Conservation (phyloP, 164 flowering plant species). For the Brasenia schreberi region DNA sequence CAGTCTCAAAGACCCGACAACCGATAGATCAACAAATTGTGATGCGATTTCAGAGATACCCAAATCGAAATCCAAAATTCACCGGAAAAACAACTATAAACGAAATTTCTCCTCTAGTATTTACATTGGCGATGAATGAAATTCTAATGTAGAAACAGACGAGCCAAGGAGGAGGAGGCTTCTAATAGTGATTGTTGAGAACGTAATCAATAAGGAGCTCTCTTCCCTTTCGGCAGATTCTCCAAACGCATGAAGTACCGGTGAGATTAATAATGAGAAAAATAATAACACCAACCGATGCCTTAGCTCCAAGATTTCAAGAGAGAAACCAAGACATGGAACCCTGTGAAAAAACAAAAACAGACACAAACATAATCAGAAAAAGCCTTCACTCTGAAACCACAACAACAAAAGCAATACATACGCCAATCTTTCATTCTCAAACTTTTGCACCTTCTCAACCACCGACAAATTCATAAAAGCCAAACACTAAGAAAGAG, state of each 20-base stretch:
- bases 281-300: conserved; percentile 7
- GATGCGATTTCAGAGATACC: neutral
- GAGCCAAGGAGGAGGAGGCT: neutral
- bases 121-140: conserved; percentile 11
- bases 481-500: too few relatives aligned
- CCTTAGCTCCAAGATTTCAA: neutral
- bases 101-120: neutral
- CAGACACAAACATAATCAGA: too few relatives aligned
- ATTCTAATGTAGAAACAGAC: neutral
- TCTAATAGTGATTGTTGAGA: conserved; percentile 22
- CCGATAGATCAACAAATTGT: neutral
- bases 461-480: too few relatives aligned
- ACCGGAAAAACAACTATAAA: neutral
- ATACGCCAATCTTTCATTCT: too few relatives aligned
- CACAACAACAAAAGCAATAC: too few relatives aligned
- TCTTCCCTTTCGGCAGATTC: conserved; percentile 15
- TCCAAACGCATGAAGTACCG: conserved; percentile 19
- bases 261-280: too few relatives aligned
- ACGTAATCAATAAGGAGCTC: conserved; percentile 64
- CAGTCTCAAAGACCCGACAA: neutral
- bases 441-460: too few relatives aligned
- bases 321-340: too few relatives aligned
- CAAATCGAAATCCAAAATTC: neutral
- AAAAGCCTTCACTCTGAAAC: too few relatives aligned
- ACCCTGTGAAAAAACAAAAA: too few relatives aligned